Percentiles rank a stretch among this genome's conserved stretches.
Evolutionary conservation across 495 filamentous ascomycete genomes (phyloP).

Genomic region (Hapsidospora chrysogenum): DNA sequence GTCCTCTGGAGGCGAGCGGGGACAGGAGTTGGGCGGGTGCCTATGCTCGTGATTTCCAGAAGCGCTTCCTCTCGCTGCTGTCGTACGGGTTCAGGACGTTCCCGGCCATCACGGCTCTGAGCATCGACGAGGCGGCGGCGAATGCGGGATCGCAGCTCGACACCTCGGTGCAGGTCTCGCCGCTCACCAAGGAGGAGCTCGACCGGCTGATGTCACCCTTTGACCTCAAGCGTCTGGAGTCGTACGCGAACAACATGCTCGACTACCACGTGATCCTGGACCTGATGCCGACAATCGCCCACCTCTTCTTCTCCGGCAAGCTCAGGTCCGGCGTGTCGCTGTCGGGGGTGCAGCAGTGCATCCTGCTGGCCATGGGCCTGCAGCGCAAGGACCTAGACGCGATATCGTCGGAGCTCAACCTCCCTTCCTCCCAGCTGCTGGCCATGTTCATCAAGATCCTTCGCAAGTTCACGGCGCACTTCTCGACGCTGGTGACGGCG

Average conservation of each 20-base stretch:
- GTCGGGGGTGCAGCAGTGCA: constrained; percentile 62
- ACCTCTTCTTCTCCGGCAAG: constrained; percentile 66
- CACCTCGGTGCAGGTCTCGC: constrained; percentile 18
- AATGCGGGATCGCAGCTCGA: constrained; percentile 52
- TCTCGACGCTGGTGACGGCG: constrained; percentile 56
- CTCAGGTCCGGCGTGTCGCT: constrained; percentile 33
- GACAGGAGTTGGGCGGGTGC: constrained; percentile 76
- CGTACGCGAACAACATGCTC: constrained; percentile 88
- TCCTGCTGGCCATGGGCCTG: constrained; percentile 75
- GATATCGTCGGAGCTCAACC: constrained; percentile 60
- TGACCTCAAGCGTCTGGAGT: constrained; percentile 85
- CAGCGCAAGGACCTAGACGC: constrained; percentile 75
- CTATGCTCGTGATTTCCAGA: constrained; percentile 84
- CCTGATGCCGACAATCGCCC: constrained; percentile 65
- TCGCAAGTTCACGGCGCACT: constrained; percentile 64
- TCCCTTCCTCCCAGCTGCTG: constrained; percentile 64
- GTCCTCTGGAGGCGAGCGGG: constrained; percentile 44
- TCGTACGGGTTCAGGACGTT: constrained; percentile 88
- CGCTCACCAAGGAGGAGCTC: constrained; percentile 52
- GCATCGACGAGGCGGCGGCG: constrained; percentile 78
- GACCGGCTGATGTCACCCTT: constrained; percentile 70
- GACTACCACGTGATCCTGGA: constrained; percentile 97
- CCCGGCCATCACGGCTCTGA: constrained; percentile 62
- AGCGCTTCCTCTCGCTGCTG: constrained; percentile 70
- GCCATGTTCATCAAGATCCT: constrained; percentile 96